Evolutionary conservation across 306 rosid species (phyloP).

Genomic region (Quillaja saponaria): DNA sequence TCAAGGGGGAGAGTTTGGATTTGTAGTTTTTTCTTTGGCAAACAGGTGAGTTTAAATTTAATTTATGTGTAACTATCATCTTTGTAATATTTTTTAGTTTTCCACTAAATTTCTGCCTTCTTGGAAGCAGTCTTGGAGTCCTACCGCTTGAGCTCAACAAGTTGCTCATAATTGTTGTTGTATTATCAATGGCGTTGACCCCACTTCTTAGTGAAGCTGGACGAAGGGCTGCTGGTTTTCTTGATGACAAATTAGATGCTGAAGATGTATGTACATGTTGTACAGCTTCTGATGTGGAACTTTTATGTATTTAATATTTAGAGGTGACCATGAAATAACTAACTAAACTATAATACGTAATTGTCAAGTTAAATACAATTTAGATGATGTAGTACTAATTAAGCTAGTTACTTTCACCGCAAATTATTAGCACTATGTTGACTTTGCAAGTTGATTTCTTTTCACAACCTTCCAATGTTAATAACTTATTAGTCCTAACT

Average conservation of each 20-base stretch:
- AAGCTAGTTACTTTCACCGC: conserved; percentile 13
- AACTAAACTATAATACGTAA: conserved; percentile 20
- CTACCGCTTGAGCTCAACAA: conserved; percentile 98
- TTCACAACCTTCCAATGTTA: conserved; percentile 16
- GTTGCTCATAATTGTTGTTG: conserved; percentile 93
- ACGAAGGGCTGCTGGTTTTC: conserved; percentile 71
- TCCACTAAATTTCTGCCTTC: conserved; percentile 35
- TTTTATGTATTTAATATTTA: conserved; percentile 24
- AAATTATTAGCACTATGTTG: conserved; percentile 13
- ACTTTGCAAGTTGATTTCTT: conserved; percentile 21
- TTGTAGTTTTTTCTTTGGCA: conserved; percentile 94
- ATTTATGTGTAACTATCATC: conserved; percentile 16
- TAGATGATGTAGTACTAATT: conserved; percentile 17
- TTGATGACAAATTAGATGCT: conserved; percentile 52
- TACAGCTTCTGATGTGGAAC: conserved; percentile 21
- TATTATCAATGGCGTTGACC: conserved; percentile 94
- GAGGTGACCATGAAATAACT: conserved; percentile 20
- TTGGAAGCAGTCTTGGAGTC: conserved; percentile 82
- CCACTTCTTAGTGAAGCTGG: conserved; percentile 98
- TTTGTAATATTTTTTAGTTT: conserved; percentile 22
- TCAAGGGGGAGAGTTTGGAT: conserved; percentile 97
- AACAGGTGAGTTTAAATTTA: conserved; percentile 57
- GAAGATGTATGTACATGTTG: conserved; percentile 50
- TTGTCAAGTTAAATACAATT: conserved; percentile 17
- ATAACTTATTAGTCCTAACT: conserved; percentile 5